Evolutionary conservation across 2,329 filamentous ascomycete species (phyloP).

Genomic region (Cytospora mali): DNA sequence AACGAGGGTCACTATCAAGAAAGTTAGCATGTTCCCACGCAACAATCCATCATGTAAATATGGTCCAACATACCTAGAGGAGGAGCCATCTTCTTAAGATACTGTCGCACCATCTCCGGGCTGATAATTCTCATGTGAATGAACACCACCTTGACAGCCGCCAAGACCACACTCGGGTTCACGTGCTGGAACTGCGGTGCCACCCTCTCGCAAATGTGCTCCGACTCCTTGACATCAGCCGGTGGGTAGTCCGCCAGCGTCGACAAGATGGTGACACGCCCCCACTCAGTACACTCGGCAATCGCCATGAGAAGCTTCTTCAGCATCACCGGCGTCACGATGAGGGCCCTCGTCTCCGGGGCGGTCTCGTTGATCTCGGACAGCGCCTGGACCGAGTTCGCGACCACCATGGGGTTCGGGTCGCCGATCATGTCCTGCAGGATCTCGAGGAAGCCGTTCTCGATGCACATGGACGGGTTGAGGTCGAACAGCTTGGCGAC

Average conservation of each 20-base stretch:
- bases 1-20: slow-evolving; percentile 77
- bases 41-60: background rate
- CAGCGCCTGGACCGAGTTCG: slow-evolving; percentile 92
- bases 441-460: slow-evolving; percentile 93
- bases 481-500: slow-evolving; percentile 98
- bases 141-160: slow-evolving; percentile 98
- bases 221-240: slow-evolving; percentile 88
- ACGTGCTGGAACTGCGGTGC: slow-evolving; percentile 98
- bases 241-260: slow-evolving; percentile 88
- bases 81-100: slow-evolving; percentile 98
- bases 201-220: slow-evolving; percentile 97
- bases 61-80: slow-evolving; percentile 70
- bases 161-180: slow-evolving; percentile 93
- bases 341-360: slow-evolving; percentile 84
- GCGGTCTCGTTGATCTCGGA: slow-evolving; percentile 89
- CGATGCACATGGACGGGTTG: slow-evolving; percentile 87
- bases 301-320: slow-evolving; percentile 97
- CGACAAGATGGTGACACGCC: slow-evolving; percentile 87
- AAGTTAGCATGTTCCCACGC: slow-evolving; percentile 22
- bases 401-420: slow-evolving; percentile 98
- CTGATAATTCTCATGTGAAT: slow-evolving; percentile 89
- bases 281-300: slow-evolving; percentile 99
- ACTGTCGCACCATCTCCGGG: slow-evolving; percentile 76
- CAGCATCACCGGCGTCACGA: slow-evolving; percentile 78
- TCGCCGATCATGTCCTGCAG: slow-evolving; percentile 96